Conservation (phyloP, 2,329 filamentous ascomycete genomes). For the Cercospora zeae-maydis region DNA sequence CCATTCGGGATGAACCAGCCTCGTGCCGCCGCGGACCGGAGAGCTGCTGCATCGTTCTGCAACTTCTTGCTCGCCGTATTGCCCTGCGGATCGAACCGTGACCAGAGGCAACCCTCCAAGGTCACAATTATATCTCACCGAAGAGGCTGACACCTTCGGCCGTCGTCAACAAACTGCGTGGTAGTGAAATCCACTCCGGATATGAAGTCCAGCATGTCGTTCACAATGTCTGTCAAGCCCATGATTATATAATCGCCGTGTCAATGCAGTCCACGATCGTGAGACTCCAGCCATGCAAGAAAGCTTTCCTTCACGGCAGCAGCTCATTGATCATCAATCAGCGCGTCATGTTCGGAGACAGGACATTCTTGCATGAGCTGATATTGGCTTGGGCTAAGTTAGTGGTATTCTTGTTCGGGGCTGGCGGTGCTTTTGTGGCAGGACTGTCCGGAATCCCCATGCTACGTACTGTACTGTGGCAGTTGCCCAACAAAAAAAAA, state of each 20-base stretch:
- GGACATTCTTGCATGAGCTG: conserved; percentile 18
- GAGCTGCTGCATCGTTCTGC: conserved; percentile 21
- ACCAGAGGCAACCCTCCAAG: background rate
- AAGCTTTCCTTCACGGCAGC: conserved; percentile 20
- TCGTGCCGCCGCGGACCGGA: conserved; percentile 14
- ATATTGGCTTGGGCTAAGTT: background rate
- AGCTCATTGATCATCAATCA: conserved; percentile 11
- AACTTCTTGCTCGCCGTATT: conserved; percentile 15
- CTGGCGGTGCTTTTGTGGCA: conserved; percentile 1
- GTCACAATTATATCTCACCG: background rate
- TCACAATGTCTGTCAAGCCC: conserved; percentile 24
- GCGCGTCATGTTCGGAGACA: conserved; percentile 4
- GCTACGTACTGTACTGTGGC: background rate
- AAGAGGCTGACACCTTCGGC: conserved; percentile 14
- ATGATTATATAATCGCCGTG: conserved; percentile 30
- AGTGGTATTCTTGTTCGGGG: background rate
- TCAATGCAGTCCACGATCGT: conserved; percentile 28
- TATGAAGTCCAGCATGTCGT: conserved; percentile 25
- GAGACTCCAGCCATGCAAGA: conserved; percentile 22
- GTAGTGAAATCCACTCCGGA: conserved; percentile 29
- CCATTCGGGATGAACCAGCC: conserved; percentile 21
- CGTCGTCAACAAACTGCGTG: conserved; percentile 34
- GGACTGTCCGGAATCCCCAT: background rate
- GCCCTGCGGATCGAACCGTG: conserved; percentile 23
- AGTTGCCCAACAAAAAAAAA: conserved; percentile 1